Conservation (phyloP, 2,329 filamentous ascomycete species). For the Venturiaceae sp. region DNA sequence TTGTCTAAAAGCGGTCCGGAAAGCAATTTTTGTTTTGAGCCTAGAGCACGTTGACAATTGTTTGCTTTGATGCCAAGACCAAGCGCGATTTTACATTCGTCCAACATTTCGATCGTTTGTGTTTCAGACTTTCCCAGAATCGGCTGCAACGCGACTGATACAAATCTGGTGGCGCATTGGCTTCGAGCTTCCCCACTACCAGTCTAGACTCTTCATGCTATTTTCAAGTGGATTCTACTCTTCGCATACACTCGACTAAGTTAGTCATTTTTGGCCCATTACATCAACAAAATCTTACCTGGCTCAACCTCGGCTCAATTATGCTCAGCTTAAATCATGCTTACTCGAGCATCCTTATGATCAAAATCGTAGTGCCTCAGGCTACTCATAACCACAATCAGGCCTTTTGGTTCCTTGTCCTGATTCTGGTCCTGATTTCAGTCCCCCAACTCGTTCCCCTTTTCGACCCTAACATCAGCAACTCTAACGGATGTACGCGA, state of each 20-base stretch:
- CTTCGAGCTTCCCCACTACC: no score
- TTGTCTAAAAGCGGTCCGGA: background rate
- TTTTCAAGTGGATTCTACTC: background rate
- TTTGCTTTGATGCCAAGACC: background rate
- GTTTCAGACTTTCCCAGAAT: background rate
- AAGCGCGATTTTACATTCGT: background rate
- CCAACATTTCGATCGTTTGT: background rate
- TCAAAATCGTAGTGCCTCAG: background rate
- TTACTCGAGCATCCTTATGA: background rate
- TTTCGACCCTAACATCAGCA: no score
- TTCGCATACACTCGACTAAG: conserved; percentile 1
- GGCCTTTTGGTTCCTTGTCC: no score
- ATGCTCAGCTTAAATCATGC: background rate
- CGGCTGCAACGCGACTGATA: background rate
- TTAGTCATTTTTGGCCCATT: conserved; percentile 2
- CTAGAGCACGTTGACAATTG: background rate
- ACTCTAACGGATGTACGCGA: no score
- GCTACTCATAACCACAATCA: no score
- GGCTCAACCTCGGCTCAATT: conserved; percentile 2
- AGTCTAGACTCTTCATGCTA: background rate
- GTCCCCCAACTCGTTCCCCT: no score
- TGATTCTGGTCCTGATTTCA: no score
- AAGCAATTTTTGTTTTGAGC: background rate
- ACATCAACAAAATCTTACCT: conserved; percentile 5
- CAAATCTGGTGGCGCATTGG: background rate